Evolutionary conservation across 2,329 filamentous ascomycete species (phyloP).

Genomic region (Scedosporium dehoogii): DNA sequence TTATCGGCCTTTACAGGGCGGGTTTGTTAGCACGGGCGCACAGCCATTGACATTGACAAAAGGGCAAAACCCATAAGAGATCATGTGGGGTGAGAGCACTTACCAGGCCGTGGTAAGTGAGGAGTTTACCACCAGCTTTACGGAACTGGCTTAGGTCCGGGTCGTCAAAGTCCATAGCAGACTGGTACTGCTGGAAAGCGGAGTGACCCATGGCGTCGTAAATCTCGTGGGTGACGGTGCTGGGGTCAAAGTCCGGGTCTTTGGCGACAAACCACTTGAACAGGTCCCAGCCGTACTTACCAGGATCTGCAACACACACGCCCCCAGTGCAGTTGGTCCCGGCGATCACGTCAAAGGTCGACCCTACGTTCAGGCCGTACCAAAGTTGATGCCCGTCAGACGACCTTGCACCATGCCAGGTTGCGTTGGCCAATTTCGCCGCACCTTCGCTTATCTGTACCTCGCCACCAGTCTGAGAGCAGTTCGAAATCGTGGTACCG

Average conservation of each 20-base stretch:
- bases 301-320: background rate
- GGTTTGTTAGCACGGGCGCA: background rate
- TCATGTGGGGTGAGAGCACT: background rate
- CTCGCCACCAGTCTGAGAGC: background rate
- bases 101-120: conserved; percentile 27
- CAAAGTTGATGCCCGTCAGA: background rate
- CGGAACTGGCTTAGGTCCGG: conserved; percentile 18
- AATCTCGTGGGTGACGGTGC: background rate
- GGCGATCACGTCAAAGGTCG: background rate
- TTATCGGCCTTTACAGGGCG: background rate
- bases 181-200: background rate
- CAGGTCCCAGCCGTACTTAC: background rate
- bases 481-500: background rate
- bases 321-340: background rate
- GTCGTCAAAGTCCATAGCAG: conserved; percentile 14
- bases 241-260: background rate
- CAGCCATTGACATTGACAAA: background rate
- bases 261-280: background rate
- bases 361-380: background rate
- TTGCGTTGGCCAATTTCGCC: background rate
- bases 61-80: no score
- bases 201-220: background rate
- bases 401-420: background rate
- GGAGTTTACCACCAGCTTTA: conserved; percentile 25
- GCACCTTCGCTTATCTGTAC: background rate